Percentiles rank a stretch among this genome's conserved stretches.
These are phyloP conservation scores for Colletotrichum liriopes DNA, from an alignment of 2,329 filamentous ascomycete genomes.

Conservation along the genomic window DNA sequence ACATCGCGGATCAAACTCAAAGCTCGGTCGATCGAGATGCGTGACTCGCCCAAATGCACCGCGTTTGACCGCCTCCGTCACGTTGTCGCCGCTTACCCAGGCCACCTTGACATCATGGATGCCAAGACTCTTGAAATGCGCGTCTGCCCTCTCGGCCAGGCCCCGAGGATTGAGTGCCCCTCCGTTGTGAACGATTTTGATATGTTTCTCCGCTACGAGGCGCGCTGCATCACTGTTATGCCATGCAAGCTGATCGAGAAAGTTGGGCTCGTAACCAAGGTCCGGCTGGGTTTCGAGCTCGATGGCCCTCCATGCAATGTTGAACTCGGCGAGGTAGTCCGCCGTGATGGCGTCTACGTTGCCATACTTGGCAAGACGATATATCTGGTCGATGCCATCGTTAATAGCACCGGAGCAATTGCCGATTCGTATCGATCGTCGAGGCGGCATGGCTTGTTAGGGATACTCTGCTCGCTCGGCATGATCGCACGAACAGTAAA, in stretches of 20 bases:
- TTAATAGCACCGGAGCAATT: slow-evolving; percentile 51
- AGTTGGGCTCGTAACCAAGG: slow-evolving; percentile 56
- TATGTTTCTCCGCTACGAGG: slow-evolving; percentile 60
- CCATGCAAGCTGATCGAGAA: slow-evolving; percentile 59
- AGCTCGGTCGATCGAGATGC: slow-evolving; percentile 43
- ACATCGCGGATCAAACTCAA: slow-evolving; percentile 25
- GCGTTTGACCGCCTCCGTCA: slow-evolving; percentile 46
- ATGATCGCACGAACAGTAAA: background rate
- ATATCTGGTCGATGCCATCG: slow-evolving; percentile 48
- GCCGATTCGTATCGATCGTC: slow-evolving; percentile 53
- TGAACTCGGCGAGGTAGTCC: slow-evolving; percentile 62
- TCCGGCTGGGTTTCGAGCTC: slow-evolving; percentile 53
- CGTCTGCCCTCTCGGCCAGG: slow-evolving; percentile 57
- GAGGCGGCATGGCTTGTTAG: background rate
- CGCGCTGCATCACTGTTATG: slow-evolving; percentile 53
- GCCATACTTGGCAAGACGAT: slow-evolving; percentile 46
- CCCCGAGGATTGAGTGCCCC: slow-evolving; percentile 69
- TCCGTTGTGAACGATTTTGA: slow-evolving; percentile 71
- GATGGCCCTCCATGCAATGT: slow-evolving; percentile 63
- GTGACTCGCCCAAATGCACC: slow-evolving; percentile 44
- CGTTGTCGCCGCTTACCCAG: slow-evolving; percentile 57
- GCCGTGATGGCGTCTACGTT: slow-evolving; percentile 56
- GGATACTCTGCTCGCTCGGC: background rate
- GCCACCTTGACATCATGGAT: slow-evolving; percentile 52
- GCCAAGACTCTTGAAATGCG: slow-evolving; percentile 49